phyloP scores from a whole-genome alignment of 2,329 filamentous ascomycete genomes.

The Blumeria graminis region DNA sequence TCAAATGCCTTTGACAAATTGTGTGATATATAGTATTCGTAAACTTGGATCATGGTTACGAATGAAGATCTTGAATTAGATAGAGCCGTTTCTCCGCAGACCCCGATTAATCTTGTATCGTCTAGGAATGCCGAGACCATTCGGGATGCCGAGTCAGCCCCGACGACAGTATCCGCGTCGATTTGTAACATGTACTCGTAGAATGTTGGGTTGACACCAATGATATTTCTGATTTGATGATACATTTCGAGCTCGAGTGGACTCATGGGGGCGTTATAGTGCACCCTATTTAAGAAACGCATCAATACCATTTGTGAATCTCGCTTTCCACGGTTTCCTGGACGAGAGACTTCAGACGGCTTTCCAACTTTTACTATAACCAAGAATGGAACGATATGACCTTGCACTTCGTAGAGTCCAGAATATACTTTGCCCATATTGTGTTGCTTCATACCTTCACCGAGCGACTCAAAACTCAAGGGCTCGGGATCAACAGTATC shows the following conservation, averaged over 20 bases:
- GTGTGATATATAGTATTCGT: conserved; percentile 98
- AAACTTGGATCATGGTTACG: conserved; percentile 97
- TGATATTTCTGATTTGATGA: conserved; percentile 95
- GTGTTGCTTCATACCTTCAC: conserved; percentile 89
- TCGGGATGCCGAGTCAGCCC: conserved; percentile 67
- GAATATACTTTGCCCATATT: conserved; percentile 99
- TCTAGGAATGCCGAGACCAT: conserved; percentile 80
- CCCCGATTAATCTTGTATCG: conserved; percentile 78
- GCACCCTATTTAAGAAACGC: conserved; percentile 96
- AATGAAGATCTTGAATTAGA: conserved; percentile 85
- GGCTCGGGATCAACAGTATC: conserved; percentile 88
- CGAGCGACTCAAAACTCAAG: conserved; percentile 85
- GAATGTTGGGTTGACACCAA: conserved; percentile 93
- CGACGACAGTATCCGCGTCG: conserved; percentile 89
- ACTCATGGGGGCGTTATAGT: conserved; percentile 92
- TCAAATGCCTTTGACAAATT: conserved; percentile 94
- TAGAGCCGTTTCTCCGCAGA: conserved; percentile 84
- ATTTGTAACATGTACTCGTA: conserved; percentile 95
- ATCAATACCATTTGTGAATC: conserved; percentile 97
- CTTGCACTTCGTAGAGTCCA: conserved; percentile 88
- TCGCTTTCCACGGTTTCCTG: conserved; percentile 96
- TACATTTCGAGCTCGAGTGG: conserved; percentile 95
- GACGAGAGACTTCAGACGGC: conserved; percentile 45
- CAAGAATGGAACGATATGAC: conserved; percentile 92
- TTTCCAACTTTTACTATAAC: conserved; percentile 92